phyloP scores from a whole-genome alignment of 805 yeast species.

The Ogataea trehalophila region DNA sequence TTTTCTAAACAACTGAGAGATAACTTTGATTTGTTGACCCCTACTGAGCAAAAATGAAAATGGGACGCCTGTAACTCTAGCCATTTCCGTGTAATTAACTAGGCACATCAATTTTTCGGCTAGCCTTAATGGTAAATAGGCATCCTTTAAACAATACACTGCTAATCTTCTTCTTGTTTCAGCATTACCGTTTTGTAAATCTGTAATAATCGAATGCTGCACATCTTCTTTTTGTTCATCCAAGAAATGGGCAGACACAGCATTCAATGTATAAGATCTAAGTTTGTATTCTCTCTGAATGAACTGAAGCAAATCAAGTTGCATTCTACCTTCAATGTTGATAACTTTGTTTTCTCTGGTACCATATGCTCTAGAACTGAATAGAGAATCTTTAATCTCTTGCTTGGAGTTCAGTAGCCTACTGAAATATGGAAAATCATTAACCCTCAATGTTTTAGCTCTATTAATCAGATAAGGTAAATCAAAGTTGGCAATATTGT shows the following conservation, averaged over 20 bases:
- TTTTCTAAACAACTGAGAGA: conserved; percentile 91
- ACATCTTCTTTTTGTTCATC: conserved; percentile 98
- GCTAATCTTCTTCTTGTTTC: conserved; percentile 95
- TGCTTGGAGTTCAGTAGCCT: conserved; percentile 65
- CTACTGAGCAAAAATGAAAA: conserved; percentile 81
- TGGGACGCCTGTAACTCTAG: conserved; percentile 98
- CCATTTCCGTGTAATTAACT: conserved; percentile 98
- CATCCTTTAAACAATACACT: conserved; percentile 95
- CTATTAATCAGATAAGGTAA: conserved; percentile 88
- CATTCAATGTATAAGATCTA: conserved; percentile 89
- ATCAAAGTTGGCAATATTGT: conserved; percentile 92
- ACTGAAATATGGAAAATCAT: conserved; percentile 80
- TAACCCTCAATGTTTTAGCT: conserved; percentile 64
- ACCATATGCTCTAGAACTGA: conserved; percentile 95
- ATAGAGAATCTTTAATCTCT: conserved; percentile 73
- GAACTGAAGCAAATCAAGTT: conserved; percentile 86
- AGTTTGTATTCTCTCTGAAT: conserved; percentile 92
- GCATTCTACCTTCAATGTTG: conserved; percentile 94
- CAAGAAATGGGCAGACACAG: conserved; percentile 90
- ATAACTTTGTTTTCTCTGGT: conserved; percentile 88
- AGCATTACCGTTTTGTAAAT: conserved; percentile 83
- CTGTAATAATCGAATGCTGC: conserved; percentile 94
- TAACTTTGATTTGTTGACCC: conserved; percentile 97
- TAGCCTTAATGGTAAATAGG: conserved; percentile 82
- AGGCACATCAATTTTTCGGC: conserved; percentile 93